A percentile compares a stretch with the other conserved stretches of the same genome.
Conservation (phyloP, 768 basidiomycete species). For the Rhodosporidiobolus sp. region DNA sequence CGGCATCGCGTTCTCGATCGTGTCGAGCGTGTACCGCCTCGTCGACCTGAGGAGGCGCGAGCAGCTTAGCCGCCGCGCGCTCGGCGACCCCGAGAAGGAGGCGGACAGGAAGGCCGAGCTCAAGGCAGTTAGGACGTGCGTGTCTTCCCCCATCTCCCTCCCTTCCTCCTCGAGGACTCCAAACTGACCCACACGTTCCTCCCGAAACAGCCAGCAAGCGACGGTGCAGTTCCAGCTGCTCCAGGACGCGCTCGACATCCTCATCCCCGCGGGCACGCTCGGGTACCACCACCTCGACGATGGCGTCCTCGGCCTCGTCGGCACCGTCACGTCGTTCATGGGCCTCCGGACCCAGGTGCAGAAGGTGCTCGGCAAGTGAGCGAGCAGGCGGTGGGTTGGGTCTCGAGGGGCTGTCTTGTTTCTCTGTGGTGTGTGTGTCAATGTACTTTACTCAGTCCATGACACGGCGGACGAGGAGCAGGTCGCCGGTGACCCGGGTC, state of each 20-base stretch:
- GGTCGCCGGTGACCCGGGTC: too few relatives aligned
- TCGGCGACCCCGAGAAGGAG: constrained; percentile 61
- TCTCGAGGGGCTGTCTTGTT: too few relatives aligned
- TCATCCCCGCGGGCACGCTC: constrained; percentile 80
- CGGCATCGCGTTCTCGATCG: constrained; percentile 43
- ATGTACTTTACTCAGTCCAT: too few relatives aligned
- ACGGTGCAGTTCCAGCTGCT: constrained; percentile 73
- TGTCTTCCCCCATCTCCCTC: background rate
- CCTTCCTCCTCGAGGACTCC: background rate
- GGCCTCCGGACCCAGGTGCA: constrained; percentile 40
- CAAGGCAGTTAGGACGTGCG: constrained; percentile 61
- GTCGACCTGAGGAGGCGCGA: constrained; percentile 39
- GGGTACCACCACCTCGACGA: constrained; percentile 76
- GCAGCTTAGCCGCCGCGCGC: constrained; percentile 42
- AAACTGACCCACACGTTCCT: constrained; percentile 49
- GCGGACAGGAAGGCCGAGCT: constrained; percentile 65
- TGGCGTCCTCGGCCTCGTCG: constrained; percentile 76
- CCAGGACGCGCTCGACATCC: constrained; percentile 80
- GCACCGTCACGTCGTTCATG: constrained; percentile 53
- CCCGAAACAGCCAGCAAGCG: constrained; percentile 54
- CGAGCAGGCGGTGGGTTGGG: background rate
- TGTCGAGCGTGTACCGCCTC: constrained; percentile 40
- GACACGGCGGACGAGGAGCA: too few relatives aligned
- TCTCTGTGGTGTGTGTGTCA: too few relatives aligned
- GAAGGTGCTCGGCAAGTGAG: constrained; percentile 42